Base-by-base conservation (phyloP, 441 rosid species). In the Adansonia rubrostipa region DNA sequence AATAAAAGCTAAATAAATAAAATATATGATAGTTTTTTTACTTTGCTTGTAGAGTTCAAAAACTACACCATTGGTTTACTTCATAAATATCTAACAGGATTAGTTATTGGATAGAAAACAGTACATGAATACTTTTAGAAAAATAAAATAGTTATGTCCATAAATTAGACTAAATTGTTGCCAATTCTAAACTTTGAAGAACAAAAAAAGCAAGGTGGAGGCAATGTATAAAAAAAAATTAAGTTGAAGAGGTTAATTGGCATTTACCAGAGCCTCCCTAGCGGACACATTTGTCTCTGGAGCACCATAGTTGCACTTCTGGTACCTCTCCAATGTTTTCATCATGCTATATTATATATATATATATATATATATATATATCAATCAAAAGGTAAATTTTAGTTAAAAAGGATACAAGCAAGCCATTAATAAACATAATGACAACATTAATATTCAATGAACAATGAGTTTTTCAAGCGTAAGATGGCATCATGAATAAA, bases 251-350 rank as follows among this genome's bases (percentile, higher is more conserved):
- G 62, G 19, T 58, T 19, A 42, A 6, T 36, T 19, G 19, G 28
- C 28, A 28, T 19, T 20, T 95, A 92, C 99, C 94, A 96, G 84
- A 79, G 99, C 97, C 80, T 92, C 99, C 83, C 94, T 90, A 78
- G 98, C 75, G 8, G 98, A 95, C 53, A 86, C 86, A 81, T 86
- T 92, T 50, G 94, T 74, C 76, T 94, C 97, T 19, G 99, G 98
- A 42, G 95, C 97, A 85, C 97, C 98, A 85, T 92, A 96, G 90
- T 92, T 96, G 78, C 97, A 92, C 83, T 94, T 96, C 80, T 96
- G 97, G 86, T 96, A 96, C 92, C 99, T 92, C 86, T 96, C 99
- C 51, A 96, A 87, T 28, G 98, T 96, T 80, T 91, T 79, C 76
- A 92, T 86, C 97, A 91, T 95, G 88, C 99, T 95, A 44, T 28